Conservation (phyloP, 1,284 basidiomycete genomes). For the Sporisorium graminicola region DNA sequence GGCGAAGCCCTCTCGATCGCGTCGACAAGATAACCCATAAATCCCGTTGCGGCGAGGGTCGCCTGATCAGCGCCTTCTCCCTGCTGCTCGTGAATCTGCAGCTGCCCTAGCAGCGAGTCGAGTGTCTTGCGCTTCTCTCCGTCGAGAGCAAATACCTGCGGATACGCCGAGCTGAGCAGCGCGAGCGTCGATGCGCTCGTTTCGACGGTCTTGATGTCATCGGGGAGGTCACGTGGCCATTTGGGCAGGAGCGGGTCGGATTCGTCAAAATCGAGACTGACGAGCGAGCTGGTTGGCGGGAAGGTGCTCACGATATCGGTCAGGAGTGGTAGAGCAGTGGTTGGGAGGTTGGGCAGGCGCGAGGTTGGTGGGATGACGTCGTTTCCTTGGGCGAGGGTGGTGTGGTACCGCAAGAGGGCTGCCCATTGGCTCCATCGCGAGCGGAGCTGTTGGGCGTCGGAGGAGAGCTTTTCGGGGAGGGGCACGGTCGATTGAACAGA, state of each 20-base stretch:
- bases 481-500: slow-evolving; percentile 48
- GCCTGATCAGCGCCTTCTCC: slow-evolving; percentile 42
- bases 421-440: slow-evolving; percentile 59
- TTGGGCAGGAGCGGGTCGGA: slow-evolving; percentile 37
- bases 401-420: slow-evolving; percentile 59
- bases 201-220: slow-evolving; percentile 22
- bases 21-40: slow-evolving; percentile 60
- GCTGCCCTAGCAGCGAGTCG: slow-evolving; percentile 57
- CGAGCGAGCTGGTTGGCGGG: slow-evolving; percentile 46
- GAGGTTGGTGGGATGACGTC: slow-evolving; percentile 62
- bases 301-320: slow-evolving; percentile 59
- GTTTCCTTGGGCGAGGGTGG: slow-evolving; percentile 51
- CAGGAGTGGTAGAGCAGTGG: slow-evolving; percentile 62
- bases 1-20: slow-evolving; percentile 42
- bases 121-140: slow-evolving; percentile 54
- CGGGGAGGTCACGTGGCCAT: slow-evolving; percentile 28
- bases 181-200: slow-evolving; percentile 55
- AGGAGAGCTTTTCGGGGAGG: slow-evolving; percentile 30
- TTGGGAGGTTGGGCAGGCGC: slow-evolving; percentile 63
- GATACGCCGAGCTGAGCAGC: slow-evolving; percentile 64
- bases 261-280: slow-evolving; percentile 36
- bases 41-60: slow-evolving; percentile 50
- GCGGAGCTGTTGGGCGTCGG: slow-evolving; percentile 45
- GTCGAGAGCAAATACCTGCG: slow-evolving; percentile 59
- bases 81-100: slow-evolving; percentile 56